Evolutionary conservation across 139 green algal species (phyloP), one percentile per base, ranked within the genome.

Genomic region (Chlamydomonas sphaeroides): DNA sequence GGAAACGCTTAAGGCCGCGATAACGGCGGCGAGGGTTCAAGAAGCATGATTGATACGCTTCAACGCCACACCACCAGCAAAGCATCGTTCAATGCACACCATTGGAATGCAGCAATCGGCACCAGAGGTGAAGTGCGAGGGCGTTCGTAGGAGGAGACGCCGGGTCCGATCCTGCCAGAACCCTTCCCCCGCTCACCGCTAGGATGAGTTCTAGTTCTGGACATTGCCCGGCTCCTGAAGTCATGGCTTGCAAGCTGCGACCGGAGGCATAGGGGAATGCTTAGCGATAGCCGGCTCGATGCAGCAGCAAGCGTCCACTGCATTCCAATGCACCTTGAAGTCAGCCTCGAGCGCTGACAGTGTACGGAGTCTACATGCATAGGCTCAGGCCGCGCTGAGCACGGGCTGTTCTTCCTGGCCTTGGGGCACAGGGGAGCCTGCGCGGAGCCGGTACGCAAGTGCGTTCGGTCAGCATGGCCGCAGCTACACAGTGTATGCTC

Each of bases 161-260:
- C n/a, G n/a, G n/a, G n/a, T n/a, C n/a, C n/a, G n/a, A n/a, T n/a
- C n/a, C n/a, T n/a, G n/a, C n/a, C n/a, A n/a, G n/a, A n/a, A n/a
- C n/a, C 30, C 10, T 11, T 6, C 23, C 63, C 10, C 15, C 18
- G 33, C 75, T 28, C 11, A 72, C 75, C 62, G 72, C 62, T 42
- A 82, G 51, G 41, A 82, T 82, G 28, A 72, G 75, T 32, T 82
- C 75, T 17, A 82, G 59, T 18, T 82, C 75, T 1, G 42, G 42
- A 30, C 72, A 42, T 59, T 80, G 74, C n/a, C 71, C 59, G 42
- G 62, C 61, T 0, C 75, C 42, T 20, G 62, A 53, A 6, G 62
- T 42, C 62, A 72, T 65, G 18, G 75, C 75, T 82, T 82, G 75
- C 75, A 82, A 73, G 62, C 75, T 82, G 75, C 56, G 33, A n/a